Base-by-base conservation (phyloP, 2,329 filamentous ascomycete species). In the Xylariaceae sp. region DNA sequence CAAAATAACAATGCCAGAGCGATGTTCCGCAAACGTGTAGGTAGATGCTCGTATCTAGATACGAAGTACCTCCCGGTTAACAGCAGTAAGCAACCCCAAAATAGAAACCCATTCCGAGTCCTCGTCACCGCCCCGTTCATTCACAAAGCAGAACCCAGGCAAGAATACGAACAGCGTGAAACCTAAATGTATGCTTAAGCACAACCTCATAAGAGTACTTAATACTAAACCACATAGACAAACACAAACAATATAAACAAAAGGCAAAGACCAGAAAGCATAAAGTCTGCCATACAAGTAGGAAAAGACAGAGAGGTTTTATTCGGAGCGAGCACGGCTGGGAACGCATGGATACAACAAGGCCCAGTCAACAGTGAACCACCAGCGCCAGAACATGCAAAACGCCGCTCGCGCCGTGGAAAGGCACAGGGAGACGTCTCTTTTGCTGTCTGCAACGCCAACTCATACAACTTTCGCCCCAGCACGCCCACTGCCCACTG, bases 381-480 rank as follows among this genome's bases (percentile, higher is more conserved):
- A 41, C 53, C 54, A 47, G 32, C 49, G 54, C 58, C 57, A 58
- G 51, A 57, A 52, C 55, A 59, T 5, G 5, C 26, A 26, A 26
- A 51, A 63, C 61, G 57, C 61, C 47, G 46, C 55, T 53, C 32
- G 48, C 60, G 58, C 53, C 52, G 49, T 61, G 53, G 56, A 60
- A 58, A 60, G 58, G 60, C 59, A 60, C 59, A 62, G 60, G 51
- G 22, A 61, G 58, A 61, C 57, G 59, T 62, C 60, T 66, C 57
- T 65, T 64, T 63, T 65, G 62, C 62, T 59, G 63, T 65, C 61
- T 62, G 54, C 60, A 66, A 68, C 63, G 67, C 66, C 65, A 57
- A 68, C 68, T 70, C 67, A 68, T 72, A 71, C 70, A 71, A 63
- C 66, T 66, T 65, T 64, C 65, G 62, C 63, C 65, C 68, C 65